Base-by-base conservation (phyloP, 306 rosid species). In the Quercus glauca region DNA sequence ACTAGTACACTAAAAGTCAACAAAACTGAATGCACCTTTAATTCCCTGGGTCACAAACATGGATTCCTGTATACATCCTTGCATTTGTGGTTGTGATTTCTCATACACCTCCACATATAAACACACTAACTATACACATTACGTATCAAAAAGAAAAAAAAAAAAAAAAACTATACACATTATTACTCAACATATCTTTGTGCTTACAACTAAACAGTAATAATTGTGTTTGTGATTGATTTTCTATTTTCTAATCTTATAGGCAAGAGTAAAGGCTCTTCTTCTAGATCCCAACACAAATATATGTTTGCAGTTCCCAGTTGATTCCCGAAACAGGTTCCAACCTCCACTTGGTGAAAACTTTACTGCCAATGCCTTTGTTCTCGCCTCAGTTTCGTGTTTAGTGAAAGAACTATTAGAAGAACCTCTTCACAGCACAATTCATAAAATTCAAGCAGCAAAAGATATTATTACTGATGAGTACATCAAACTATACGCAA, bases 201-300 rank as follows among this genome's bases (percentile, higher is more conserved):
- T 49, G 53, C 17, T 49, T 10, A 49, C 4, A 11, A 49, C 17
- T 49, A 49, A 49, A 41, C 13, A n/a, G 5, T 43, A 4, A 15
- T 15, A 20, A 23, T 13, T 43, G 19, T 43, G 4, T 12, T 43
- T 11, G 55, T 3, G 17, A 13, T 1, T 49, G 57, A 71, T 8
- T 5, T 23, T 51, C 23, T 19, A 25, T 41, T 41, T 41, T 41
- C 45, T 26, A 72, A 43, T 51, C 13, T n/a, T 14, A 28, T 26
- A 81, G 84, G 84, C 84, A 35, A 75, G 84, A 69, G 84, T 81
- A 15, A 76, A 45, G 75, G 79, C 84, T 28, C 77, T 81, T 70
- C 68, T 68, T 73, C 67, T 75, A 13, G 21, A 70, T 69, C 67
- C 76, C 55, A n/a, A 76, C 76, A 75, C 80, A 75, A 81, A 70